phyloP scores from a whole-genome alignment of 352 stramenopile genomes.

The Lagenidium sp. region DNA sequence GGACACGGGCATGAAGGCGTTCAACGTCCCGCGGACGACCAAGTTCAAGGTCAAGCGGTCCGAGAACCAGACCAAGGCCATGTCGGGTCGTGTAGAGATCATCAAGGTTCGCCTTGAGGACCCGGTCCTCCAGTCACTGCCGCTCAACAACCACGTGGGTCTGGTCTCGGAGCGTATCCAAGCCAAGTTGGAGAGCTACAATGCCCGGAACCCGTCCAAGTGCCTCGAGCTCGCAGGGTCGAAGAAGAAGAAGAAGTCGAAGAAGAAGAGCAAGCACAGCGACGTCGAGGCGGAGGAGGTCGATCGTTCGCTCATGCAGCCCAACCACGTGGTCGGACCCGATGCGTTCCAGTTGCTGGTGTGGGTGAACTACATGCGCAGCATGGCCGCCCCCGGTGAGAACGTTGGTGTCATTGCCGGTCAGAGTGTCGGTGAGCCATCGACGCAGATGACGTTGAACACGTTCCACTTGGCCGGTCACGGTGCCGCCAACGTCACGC shows the following conservation, averaged over 20 bases:
- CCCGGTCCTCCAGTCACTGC: conserved; percentile 83
- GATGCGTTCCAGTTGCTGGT: conserved; percentile 91
- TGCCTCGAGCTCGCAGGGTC: conserved; percentile 51
- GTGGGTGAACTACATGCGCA: conserved; percentile 97
- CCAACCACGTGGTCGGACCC: conserved; percentile 63
- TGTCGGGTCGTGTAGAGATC: conserved; percentile 76
- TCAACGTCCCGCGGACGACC: conserved; percentile 61
- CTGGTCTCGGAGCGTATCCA: conserved; percentile 85
- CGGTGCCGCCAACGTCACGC: conserved; percentile 98
- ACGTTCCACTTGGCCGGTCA: conserved; percentile 99
- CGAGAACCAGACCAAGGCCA: conserved; percentile 57
- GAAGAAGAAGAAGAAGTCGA: conserved; percentile 80
- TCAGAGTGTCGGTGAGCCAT: conserved; percentile 99
- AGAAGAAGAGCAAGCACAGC: conserved; percentile 38
- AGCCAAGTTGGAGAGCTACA: conserved; percentile 66
- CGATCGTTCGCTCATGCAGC: conserved; percentile 63
- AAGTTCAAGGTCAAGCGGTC: conserved; percentile 68
- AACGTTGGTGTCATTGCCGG: conserved; percentile 97
- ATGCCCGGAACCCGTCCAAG: conserved; percentile 61
- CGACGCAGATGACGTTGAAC: conserved; percentile 99
- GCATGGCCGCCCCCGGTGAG: conserved; percentile 95
- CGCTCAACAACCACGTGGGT: conserved; percentile 79
- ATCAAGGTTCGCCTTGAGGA: conserved; percentile 62
- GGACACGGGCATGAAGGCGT: conserved; percentile 76
- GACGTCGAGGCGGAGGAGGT: conserved; percentile 31